Evolutionary conservation across 805 yeast genomes (phyloP).

Genomic region (Yamadazyma akitaensis): DNA sequence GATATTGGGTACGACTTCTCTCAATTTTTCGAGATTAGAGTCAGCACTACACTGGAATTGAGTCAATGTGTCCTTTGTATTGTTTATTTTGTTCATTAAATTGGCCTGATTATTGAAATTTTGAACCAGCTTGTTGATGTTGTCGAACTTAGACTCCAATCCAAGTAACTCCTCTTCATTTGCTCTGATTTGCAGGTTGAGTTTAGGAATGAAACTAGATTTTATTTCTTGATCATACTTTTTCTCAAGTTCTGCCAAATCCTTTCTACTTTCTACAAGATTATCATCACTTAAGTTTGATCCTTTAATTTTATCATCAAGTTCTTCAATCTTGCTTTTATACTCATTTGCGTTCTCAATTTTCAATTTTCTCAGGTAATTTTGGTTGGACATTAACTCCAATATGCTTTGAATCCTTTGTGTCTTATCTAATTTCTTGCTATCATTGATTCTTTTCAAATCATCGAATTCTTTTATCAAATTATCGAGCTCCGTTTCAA

Average conservation of each 20-base stretch:
- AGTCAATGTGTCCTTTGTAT: conserved; percentile 13
- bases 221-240: conserved; percentile 23
- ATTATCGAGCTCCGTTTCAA: not conserved
- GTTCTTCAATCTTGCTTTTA: conserved; percentile 5
- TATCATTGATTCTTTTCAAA: conserved; percentile 3
- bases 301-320: conserved; percentile 29
- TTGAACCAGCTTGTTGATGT: conserved; percentile 8
- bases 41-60: conserved; percentile 2
- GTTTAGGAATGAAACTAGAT: conserved; percentile 5
- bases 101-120: conserved; percentile 11
- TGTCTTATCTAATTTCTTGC: conserved; percentile 3
- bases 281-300: conserved; percentile 31
- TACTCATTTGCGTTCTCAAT: conserved; percentile 4
- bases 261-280: conserved; percentile 43
- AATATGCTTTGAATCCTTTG: conserved; percentile 5
- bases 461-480: not conserved
- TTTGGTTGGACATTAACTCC: conserved; percentile 10
- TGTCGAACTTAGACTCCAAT: conserved; percentile 20
- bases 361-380: conserved; percentile 6
- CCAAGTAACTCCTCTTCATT: conserved; percentile 18
- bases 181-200: conserved; percentile 7
- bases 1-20: not conserved
- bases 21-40: not conserved
- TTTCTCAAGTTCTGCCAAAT: conserved; percentile 35
- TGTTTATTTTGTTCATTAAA: conserved; percentile 11